These are phyloP conservation scores for Corylus heterophylla DNA, from an alignment of 306 rosid species.

Conservation along the genomic window DNA sequence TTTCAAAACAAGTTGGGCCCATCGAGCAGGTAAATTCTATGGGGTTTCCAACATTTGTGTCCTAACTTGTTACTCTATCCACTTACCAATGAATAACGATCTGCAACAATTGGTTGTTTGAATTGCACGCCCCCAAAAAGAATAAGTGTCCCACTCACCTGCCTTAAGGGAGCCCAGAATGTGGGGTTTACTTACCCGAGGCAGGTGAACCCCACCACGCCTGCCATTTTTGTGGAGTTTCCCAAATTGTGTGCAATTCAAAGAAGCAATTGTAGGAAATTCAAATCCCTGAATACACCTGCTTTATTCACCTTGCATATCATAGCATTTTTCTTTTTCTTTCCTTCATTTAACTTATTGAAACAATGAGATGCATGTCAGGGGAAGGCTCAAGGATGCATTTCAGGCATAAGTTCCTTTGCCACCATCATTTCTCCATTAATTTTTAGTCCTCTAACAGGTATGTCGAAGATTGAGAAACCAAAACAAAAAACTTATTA, in stretches of 20 bases:
- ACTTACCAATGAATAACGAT: too few relatives aligned
- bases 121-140: too few relatives aligned
- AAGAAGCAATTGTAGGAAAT: too few relatives aligned
- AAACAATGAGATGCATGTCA: slow-evolving; percentile 20
- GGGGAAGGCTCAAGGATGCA: slow-evolving; percentile 94
- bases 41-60: neutral
- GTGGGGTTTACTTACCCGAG: too few relatives aligned
- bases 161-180: too few relatives aligned
- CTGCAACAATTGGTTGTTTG: too few relatives aligned
- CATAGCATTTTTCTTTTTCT: neutral
- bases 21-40: slow-evolving; percentile 63
- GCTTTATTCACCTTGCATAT: neutral
- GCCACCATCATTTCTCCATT: slow-evolving; percentile 78
- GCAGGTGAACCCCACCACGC: too few relatives aligned
- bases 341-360: neutral
- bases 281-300: too few relatives aligned
- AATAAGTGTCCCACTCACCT: too few relatives aligned
- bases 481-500: neutral
- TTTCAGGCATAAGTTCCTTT: slow-evolving; percentile 71
- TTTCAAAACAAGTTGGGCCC: slow-evolving; percentile 79
- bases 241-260: too few relatives aligned
- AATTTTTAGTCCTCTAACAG: slow-evolving; percentile 81
- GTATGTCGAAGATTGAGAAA: slow-evolving; percentile 24
- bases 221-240: too few relatives aligned
- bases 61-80: neutral